Base-by-base conservation (phyloP, 2,329 filamentous ascomycete genomes). In the Coniochaeta sp. region DNA sequence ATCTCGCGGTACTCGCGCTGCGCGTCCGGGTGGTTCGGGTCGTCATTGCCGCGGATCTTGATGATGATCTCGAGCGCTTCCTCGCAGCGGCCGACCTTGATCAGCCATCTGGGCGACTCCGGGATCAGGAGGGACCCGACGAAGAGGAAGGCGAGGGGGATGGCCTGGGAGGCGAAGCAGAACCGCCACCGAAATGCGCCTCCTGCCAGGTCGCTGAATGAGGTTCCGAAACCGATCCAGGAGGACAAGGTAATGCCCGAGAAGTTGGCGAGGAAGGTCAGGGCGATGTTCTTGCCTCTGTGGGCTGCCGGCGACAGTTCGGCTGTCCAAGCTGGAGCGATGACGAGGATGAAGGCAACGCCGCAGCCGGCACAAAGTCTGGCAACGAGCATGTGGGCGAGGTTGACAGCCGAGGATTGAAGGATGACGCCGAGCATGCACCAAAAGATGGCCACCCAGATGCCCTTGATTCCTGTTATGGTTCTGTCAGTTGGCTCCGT, bases 1-100 rank as follows among this genome's bases (percentile, higher is more conserved):
- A 91, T 89, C 53, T 90, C 86, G 28, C 80, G 74, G 55, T 84
- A 85, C 62, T 91, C 86, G 0, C 74, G 71, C 38, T 86, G 24
- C 75, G 2, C 4, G 69, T 71, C 42, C 12, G 42, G 42, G 27
- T 47, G 42, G 10, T 82, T 78, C 6, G 78, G 73, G 2, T 71
- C 74, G 9, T 72, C 73, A 16, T 72, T 74, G 1, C 86, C 86
- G 35, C 86, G 81, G 0, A 89, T 74, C 12, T 83, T 74, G 1
- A 73, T 71, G 0, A 90, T 73, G 46, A 90, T 78, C 55, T 81
- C 86, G 10, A 77, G 77, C 0, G 84, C 85, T 63, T 89, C 86
- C 0, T 87, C 77, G 31, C 84, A 74, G 0, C 84, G 77, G 0
- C 82, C 84, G 6, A 77, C 78, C 56, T 87, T 87, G 56, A 81